Base-by-base conservation (phyloP, 1,284 basidiomycete genomes). In the Meripilus lineatus region DNA sequence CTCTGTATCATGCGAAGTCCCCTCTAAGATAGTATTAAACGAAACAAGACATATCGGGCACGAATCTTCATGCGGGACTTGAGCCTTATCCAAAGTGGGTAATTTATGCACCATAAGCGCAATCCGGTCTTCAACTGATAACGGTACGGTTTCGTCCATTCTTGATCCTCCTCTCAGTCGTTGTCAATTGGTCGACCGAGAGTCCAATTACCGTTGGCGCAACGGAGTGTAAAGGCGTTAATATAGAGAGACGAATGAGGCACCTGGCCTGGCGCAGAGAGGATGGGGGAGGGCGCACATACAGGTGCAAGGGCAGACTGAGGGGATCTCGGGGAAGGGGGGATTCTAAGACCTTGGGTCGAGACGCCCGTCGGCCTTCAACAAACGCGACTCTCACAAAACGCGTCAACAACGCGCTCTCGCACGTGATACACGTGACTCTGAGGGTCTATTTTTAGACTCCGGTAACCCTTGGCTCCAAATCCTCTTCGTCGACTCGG, bases 41-140 rank as follows among this genome's bases (percentile, higher is more conserved):
- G 77, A 56, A 21, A 71, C 61, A 30, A 84, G 66, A 58, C 81
- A 84, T 49, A 85, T 83, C 1, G 80, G 75, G 55, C 82, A 84
- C 17, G 66, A 63, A 46, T 82, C 79, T 18, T 77, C 71, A 20
- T 63, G 49, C 32, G 70, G 67, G 25, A 77, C 59, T 3, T 67
- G 58, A n/a, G 71, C 58, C 36, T 65, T 58, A 2, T 54, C 47
- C n/a, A 81, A 64, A 3, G 59, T 53, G 1, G 79, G 75, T 8
- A 83, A 66, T 25, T 55, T 53, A 15, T 65, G 56, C 23, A 81
- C 52, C 3, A 61, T 59, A 24, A 50, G 52, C 30, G 51, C 48
- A 40, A 63, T 56, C 44, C 58, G 55, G 33, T 59, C 51, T 32
- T 55, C 49, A 13, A 47, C 32, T 2, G 52, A 47, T 5, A 58